Conservation (phyloP, 768 basidiomycete genomes). For the Rhodotorula diobovata region DNA sequence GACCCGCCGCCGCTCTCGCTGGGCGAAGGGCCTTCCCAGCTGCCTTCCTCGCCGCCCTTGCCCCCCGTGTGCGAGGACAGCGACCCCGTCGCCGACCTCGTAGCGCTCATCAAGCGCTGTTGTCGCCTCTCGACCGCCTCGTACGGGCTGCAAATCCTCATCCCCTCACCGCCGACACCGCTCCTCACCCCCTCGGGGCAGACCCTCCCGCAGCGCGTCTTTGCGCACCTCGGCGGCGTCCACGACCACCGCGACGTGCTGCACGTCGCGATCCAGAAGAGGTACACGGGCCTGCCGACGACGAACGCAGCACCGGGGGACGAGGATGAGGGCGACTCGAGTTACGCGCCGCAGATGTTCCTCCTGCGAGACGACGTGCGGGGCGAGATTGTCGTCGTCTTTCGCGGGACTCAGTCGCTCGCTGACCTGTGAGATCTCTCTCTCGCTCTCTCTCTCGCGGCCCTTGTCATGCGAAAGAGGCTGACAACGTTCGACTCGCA, state of each 20-base stretch:
- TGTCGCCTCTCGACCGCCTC: conserved; percentile 30
- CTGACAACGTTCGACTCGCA: background rate
- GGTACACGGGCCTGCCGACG: background rate
- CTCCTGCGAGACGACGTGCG: conserved; percentile 27
- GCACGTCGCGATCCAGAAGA: conserved; percentile 30
- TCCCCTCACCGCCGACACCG: conserved; percentile 23
- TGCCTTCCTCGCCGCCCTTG: background rate
- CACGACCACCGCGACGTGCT: conserved; percentile 25
- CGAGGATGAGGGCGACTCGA: background rate
- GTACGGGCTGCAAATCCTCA: conserved; percentile 32
- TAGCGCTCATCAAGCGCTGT: conserved; percentile 22
- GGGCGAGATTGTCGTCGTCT: conserved; percentile 25
- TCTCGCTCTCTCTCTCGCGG: background rate
- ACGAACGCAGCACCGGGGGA: background rate
- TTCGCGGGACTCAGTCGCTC: conserved; percentile 34
- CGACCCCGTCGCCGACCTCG: background rate
- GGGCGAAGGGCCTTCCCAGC: background rate
- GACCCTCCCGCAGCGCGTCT: conserved; percentile 27
- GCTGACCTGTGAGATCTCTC: conserved; percentile 36
- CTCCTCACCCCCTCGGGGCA: conserved; percentile 27
- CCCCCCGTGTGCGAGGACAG: background rate
- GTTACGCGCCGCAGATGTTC: conserved; percentile 33
- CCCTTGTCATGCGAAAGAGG: too few species aligned
- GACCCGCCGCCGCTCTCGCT: conserved; percentile 15
- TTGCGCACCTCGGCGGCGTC: conserved; percentile 36